Base-by-base conservation (phyloP, 2,329 filamentous ascomycete species). In the Ophiostoma ulmi region DNA sequence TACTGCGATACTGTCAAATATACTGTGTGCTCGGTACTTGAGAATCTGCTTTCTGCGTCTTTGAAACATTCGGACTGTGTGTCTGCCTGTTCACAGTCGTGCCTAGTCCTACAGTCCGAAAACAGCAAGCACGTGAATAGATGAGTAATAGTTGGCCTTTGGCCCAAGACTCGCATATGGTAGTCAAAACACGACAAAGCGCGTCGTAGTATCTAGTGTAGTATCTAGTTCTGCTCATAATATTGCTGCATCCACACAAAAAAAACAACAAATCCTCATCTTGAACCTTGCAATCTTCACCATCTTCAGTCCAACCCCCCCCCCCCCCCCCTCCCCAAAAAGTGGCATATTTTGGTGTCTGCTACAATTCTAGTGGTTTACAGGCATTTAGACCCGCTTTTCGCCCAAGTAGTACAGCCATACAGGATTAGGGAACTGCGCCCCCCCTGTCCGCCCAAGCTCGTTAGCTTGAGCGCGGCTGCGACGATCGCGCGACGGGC, bases 401-500 rank as follows among this genome's bases (percentile, higher is more conserved):
- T 71, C 2, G 39, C 63, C 35, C 61, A 22, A 64, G 61, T 64
- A 31, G 31, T 36, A 58, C 52, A 26, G 52, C 61, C 61, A 64
- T 64, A 72, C 72, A 72, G 72, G 68, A 73, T 73, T 71, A 69
- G 67, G 58, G 36, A 70, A 61, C 67, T 66, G 67, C 70, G 61
- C 35, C 67, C 68, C 68, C 72, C 63, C 35, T 63, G 63, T 22
- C 63, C 63, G 36, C 69, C 70, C 61, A 68, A 26, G 31, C 65
- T 64, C 58, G 31, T 35, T 73, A 72, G 72, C 63, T 69, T 36
- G 35, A 63, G 26, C 71, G 64, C 70, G 61, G 69, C 70, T 69
- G 52, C 44, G 70, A 70, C 73, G 73, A 73, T 73, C 73, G 72
- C 69, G 71, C 71, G 36, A 69, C 71, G 67, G 71, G 44, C 52